phyloP scores from a whole-genome alignment of 2,329 filamentous ascomycete genomes.

The Magnaporthiopsis rhizophila region DNA sequence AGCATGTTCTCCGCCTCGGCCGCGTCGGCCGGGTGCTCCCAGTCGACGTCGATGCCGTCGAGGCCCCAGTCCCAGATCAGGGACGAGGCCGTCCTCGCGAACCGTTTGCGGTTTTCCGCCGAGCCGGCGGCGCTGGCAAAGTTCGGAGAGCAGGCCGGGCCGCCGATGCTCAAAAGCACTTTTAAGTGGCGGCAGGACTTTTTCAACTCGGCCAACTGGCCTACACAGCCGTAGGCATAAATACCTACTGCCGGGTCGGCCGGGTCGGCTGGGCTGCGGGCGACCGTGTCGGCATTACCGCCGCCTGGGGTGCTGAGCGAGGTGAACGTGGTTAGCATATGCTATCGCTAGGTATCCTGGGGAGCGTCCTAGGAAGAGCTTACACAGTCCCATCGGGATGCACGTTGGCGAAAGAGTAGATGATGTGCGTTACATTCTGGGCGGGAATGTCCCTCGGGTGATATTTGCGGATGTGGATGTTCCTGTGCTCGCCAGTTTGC shows the following conservation, averaged over 20 bases:
- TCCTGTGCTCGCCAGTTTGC: slow-evolving; percentile 31
- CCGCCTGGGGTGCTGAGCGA: slow-evolving; percentile 1
- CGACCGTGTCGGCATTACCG: slow-evolving; percentile 1
- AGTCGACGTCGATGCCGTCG: slow-evolving; percentile 30
- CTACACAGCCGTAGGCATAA: slow-evolving; percentile 74
- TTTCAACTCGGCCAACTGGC: slow-evolving; percentile 73
- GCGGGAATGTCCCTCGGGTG: slow-evolving; percentile 63
- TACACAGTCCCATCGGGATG: slow-evolving; percentile 63
- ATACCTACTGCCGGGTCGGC: slow-evolving; percentile 31
- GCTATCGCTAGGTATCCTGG: not conserved
- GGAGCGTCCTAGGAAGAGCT: slow-evolving; percentile 17
- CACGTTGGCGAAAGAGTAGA: slow-evolving; percentile 78
- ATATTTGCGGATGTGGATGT: slow-evolving; percentile 67
- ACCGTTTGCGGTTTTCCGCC: slow-evolving; percentile 50
- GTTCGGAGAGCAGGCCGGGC: slow-evolving; percentile 75
- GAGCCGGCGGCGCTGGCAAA: slow-evolving; percentile 63
- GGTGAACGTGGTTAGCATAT: not conserved
- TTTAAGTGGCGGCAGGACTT: slow-evolving; percentile 71
- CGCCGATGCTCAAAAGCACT: slow-evolving; percentile 71
- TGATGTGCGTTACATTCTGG: slow-evolving; percentile 64
- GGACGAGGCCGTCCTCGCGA: slow-evolving; percentile 59
- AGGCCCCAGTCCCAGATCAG: slow-evolving; percentile 69
- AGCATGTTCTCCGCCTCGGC: slow-evolving; percentile 36
- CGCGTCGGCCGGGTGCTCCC: slow-evolving; percentile 29
- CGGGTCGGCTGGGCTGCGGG: not conserved